Conservation (phyloP, 2,329 filamentous ascomycete genomes). For the Epichloe sylvatica region DNA sequence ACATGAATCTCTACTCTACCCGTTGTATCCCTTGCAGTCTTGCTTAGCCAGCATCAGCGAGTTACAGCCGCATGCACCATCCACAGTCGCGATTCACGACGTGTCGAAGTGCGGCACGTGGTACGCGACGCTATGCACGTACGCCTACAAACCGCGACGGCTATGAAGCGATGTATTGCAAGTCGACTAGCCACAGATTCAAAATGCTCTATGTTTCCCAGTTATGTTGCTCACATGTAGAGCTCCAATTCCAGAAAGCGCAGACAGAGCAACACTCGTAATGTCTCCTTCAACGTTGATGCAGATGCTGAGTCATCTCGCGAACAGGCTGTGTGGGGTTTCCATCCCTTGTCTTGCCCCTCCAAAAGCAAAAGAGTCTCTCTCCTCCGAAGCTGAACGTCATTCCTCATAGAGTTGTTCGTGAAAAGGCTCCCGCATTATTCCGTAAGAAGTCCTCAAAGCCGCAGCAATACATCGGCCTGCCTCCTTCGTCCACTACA, state of each 20-base stretch:
- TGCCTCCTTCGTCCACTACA: not conserved
- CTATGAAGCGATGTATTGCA: no score
- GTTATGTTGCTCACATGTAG: no score
- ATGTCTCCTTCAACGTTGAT: not conserved
- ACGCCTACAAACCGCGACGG: not conserved
- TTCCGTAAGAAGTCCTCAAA: not conserved
- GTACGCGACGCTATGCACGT: not conserved
- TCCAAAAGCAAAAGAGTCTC: not conserved
- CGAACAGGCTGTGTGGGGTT: not conserved
- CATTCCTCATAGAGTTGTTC: not conserved
- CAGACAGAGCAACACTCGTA: no score
- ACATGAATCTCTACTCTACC: not conserved
- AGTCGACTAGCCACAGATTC: no score
- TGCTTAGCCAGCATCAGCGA: not conserved
- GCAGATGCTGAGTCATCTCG: slow-evolving; percentile 1
- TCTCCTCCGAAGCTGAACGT: not conserved
- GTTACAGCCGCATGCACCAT: not conserved
- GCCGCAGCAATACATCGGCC: not conserved
- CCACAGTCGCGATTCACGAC: not conserved
- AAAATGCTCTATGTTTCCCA: no score
- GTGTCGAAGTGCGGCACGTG: not conserved
- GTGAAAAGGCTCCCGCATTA: not conserved
- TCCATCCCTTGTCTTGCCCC: not conserved
- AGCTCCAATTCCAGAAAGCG: no score
- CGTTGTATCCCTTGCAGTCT: not conserved